Evolutionary conservation across 805 yeast genomes (phyloP).

Genomic region (Barnettozyma californica): DNA sequence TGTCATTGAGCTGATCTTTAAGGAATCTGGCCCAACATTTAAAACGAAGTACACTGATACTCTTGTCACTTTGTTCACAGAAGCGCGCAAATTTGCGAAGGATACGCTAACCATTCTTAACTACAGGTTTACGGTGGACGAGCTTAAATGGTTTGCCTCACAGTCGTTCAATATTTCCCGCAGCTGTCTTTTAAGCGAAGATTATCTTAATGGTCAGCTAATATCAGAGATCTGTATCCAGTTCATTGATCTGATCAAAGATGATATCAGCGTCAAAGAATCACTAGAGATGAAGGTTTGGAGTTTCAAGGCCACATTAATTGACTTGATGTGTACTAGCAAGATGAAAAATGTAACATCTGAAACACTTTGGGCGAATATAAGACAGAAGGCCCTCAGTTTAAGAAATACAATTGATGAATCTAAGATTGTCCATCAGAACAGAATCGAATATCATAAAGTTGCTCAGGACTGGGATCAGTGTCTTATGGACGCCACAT

Average conservation of each 20-base stretch:
- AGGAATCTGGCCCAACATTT: slow-evolving; percentile 17
- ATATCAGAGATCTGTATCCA: slow-evolving; percentile 20
- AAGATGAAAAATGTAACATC: slow-evolving; percentile 5
- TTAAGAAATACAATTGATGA: slow-evolving; percentile 15
- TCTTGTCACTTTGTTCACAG: slow-evolving; percentile 10
- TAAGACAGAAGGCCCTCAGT: slow-evolving; percentile 8
- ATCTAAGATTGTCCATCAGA: slow-evolving; percentile 10
- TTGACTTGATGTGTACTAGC: slow-evolving; percentile 17
- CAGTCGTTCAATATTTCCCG: slow-evolving; percentile 29
- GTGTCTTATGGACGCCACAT: slow-evolving; percentile 21
- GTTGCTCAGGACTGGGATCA: slow-evolving; percentile 15
- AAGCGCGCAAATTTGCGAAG: slow-evolving; percentile 14
- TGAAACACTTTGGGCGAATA: slow-evolving; percentile 8
- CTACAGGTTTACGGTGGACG: slow-evolving; percentile 26
- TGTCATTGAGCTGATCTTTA: slow-evolving; percentile 29
- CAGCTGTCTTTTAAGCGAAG: slow-evolving; percentile 19
- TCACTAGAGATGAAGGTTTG: slow-evolving; percentile 15
- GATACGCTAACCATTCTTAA: slow-evolving; percentile 2
- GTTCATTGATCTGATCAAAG: slow-evolving; percentile 21
- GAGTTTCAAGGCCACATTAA: slow-evolving; percentile 13
- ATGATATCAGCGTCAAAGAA: slow-evolving; percentile 24
- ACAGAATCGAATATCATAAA: slow-evolving; percentile 9
- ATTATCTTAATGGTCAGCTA: slow-evolving; percentile 11
- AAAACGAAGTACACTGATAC: slow-evolving; percentile 10
- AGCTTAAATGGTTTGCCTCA: slow-evolving; percentile 37